A percentile compares a stretch with the other conserved stretches of the same genome.
phyloP scores from a whole-genome alignment of 148 eudicot species.

The Nyssa sinensis region DNA sequence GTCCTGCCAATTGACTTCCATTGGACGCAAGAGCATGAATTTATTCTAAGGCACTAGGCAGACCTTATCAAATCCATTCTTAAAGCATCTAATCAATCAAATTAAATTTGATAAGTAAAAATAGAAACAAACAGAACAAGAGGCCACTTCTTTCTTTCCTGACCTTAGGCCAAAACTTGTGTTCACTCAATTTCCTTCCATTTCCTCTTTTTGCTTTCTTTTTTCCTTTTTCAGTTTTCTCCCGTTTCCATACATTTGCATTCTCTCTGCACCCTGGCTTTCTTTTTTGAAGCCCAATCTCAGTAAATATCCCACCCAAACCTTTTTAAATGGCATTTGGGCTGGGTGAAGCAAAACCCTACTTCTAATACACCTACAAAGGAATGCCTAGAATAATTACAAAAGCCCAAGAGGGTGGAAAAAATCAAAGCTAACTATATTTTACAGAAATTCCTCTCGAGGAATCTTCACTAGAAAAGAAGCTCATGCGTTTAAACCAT shows the following conservation, averaged over 20 bases:
- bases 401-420: constrained; percentile 16
- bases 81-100: too few relatives aligned
- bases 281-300: constrained; percentile 48
- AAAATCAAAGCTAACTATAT: constrained; percentile 40
- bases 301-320: constrained; percentile 27
- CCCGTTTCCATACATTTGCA: constrained; percentile 24
- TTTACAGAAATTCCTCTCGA: constrained; percentile 48
- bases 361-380: constrained; percentile 45
- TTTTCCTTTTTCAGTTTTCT: constrained; percentile 1
- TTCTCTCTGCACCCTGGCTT: constrained; percentile 45
- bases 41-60: not conserved
- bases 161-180: constrained; percentile 24
- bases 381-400: constrained; percentile 24
- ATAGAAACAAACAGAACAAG: not conserved
- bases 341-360: constrained; percentile 31
- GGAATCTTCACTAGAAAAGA: constrained; percentile 26
- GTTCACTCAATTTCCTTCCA: not conserved
- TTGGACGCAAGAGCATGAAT: not conserved
- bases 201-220: not conserved
- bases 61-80: too few relatives aligned
- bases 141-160: not conserved
- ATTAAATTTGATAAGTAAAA: not conserved
- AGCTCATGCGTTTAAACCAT: constrained; percentile 51
- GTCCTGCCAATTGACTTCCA: not conserved
- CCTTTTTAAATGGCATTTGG: constrained; percentile 15